Conservation (phyloP, 192 early-diverging fungal genomes). For the Dispira parvispora region DNA sequence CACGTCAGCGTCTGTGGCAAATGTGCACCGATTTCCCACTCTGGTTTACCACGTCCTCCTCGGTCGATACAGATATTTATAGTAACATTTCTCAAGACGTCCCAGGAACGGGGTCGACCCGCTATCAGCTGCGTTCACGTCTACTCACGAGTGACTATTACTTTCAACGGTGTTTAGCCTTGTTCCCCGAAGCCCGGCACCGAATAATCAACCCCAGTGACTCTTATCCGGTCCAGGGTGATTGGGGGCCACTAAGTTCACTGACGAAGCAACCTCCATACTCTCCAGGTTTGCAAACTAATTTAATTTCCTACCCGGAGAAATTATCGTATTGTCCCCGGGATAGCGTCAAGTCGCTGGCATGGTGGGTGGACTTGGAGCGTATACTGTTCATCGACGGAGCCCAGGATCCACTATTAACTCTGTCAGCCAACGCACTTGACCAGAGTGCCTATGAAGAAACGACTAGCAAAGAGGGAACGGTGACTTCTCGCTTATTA, state of each 20-base stretch:
- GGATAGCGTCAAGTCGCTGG: background rate
- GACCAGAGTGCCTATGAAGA: too few species aligned
- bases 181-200: constrained; percentile 16
- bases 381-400: constrained; percentile 31
- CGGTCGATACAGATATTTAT: background rate
- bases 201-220: constrained; percentile 11
- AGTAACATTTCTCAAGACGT: too few species aligned
- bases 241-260: background rate
- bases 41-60: constrained; percentile 15
- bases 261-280: too few species aligned
- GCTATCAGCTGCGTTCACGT: too few species aligned
- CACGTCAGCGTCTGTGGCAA: constrained; percentile 19
- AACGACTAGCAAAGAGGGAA: too few species aligned
- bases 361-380: background rate
- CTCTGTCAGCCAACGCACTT: constrained; percentile 13
- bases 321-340: background rate
- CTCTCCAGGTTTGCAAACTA: too few species aligned
- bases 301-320: too few species aligned
- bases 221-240: background rate
- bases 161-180: constrained; percentile 19
- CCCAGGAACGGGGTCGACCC: too few species aligned
- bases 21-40: constrained; percentile 36
- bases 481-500: too few species aligned
- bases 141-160: constrained; percentile 8
- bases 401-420: constrained; percentile 24